Base-by-base conservation (phyloP, 371 early-diverging fungal species). In the Saksenaea vasiformis region DNA sequence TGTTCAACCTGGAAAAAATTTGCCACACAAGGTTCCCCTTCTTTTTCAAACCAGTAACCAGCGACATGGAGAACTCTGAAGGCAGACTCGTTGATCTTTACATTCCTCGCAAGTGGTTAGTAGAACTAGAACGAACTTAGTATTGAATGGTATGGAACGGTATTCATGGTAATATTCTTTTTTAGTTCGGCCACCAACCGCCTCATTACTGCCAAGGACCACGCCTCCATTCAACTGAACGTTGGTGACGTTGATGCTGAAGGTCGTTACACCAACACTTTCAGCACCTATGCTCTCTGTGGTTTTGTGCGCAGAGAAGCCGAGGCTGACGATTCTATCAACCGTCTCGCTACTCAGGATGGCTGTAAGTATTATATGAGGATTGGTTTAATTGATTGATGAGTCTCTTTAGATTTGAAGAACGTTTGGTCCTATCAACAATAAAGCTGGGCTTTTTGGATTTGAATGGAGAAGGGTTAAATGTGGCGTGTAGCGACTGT, bases 161-260 rank as follows among this genome's bases (percentile, higher is more conserved):
- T 10, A 28, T 19, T 9, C 22, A 36, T 27, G 17, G 2, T 31
- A 68, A 28, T 7, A 31, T 31, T 31, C n/a, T 31, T 7, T 7
- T 31, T 47, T 68, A 79, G 79, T 70, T 79, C 80, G 58, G 80
- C 83, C 73, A 79, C 83, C 67, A 79, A 78, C 77, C 79, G 78
- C 66, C 70, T 79, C 61, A 82, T 82, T 65, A 77, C 77, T 66
- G 78, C 80, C 68, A 77, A 98, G 91, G 99, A 98, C 88, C 99
- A 98, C 90, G 93, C 98, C 60, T 91, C 97, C 54, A 94, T 98
- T 82, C 99, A 98, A 86, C 90, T 98, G 89, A 97, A 95, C 94
- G 82, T 98, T 72, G 96, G 85, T 65, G 93, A 95, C 67, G 97
- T 98, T 69, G 93, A 97, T 74, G 92, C 90, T 67, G 85, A 84